Evolutionary conservation across 106 monocot genomes (phyloP).

Genomic region (Iris macrosiphon): DNA sequence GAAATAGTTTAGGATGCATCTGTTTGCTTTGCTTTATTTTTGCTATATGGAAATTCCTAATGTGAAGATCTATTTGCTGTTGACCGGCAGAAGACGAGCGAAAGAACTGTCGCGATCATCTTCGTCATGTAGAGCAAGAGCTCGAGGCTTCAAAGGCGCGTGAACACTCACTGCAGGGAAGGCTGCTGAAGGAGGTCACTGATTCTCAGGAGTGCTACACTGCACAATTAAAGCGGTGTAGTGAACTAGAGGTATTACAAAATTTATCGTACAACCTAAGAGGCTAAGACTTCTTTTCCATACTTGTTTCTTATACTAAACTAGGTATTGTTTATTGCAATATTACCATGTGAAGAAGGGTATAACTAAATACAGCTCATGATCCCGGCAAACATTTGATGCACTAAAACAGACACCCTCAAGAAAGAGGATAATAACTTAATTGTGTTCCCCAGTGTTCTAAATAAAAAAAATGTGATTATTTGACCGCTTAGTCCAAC

Average conservation of each 20-base stretch:
- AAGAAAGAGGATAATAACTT: no score
- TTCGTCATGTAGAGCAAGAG: slow-evolving; percentile 44
- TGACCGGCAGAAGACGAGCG: slow-evolving; percentile 62
- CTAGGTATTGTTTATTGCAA: no score
- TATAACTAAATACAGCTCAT: no score
- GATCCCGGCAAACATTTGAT: no score
- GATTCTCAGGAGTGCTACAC: slow-evolving; percentile 40
- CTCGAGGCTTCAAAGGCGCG: slow-evolving; percentile 70
- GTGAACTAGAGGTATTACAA: slow-evolving; percentile 59
- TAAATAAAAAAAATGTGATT: no score
- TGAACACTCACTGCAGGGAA: slow-evolving; percentile 45
- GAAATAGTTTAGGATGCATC: neutral
- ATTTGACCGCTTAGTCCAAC: no score
- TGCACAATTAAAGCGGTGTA: slow-evolving; percentile 30
- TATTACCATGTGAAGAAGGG: no score
- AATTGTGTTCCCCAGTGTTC: no score
- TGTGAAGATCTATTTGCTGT: neutral
- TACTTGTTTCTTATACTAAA: no score
- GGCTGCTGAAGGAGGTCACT: slow-evolving; percentile 48
- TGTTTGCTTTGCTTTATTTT: neutral
- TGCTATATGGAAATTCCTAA: neutral
- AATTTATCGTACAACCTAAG: neutral
- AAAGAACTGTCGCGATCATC: slow-evolving; percentile 24
- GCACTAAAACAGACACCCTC: no score
- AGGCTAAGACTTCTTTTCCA: neutral